A percentile compares a stretch with the other conserved stretches of the same genome.
phyloP scores from a whole-genome alignment of 2,329 filamentous ascomycete genomes.

The Nannizziopsis arthrosporioides region DNA sequence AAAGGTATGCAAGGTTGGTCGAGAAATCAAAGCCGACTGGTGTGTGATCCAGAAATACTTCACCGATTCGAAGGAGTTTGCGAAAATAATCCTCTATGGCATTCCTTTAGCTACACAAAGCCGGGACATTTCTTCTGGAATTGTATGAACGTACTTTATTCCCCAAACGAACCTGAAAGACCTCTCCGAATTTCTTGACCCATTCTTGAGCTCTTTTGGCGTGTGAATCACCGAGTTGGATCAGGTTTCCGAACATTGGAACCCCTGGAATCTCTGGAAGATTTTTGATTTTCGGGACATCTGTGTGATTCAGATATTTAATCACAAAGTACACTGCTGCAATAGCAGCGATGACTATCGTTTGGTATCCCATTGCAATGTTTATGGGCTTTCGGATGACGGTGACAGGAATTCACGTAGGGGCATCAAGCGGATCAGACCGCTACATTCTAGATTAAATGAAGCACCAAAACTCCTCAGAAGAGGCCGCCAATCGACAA shows the following conservation, averaged over 20 bases:
- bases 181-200: conserved; percentile 50
- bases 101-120: background rate
- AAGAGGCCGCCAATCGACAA: no score
- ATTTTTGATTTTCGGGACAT: conserved; percentile 49
- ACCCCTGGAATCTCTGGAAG: conserved; percentile 51
- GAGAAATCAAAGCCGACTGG: conserved; percentile 64
- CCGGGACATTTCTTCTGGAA: background rate
- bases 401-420: background rate
- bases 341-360: conserved; percentile 22
- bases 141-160: conserved; percentile 42
- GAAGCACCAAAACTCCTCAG: no score
- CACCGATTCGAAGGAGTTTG: conserved; percentile 65
- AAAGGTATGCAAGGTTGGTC: conserved; percentile 69
- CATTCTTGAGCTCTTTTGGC: conserved; percentile 45
- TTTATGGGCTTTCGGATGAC: background rate
- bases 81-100: conserved; percentile 56
- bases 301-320: conserved; percentile 40
- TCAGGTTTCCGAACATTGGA: conserved; percentile 52
- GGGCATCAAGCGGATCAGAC: background rate
- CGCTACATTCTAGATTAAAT: no score
- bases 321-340: conserved; percentile 31
- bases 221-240: conserved; percentile 49
- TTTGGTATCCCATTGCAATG: conserved; percentile 13
- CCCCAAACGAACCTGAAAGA: conserved; percentile 57
- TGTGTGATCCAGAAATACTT: conserved; percentile 64